A percentile compares a stretch with the other conserved stretches of the same genome.
These are phyloP conservation scores for Gypsophila paniculata DNA, from an alignment of 179 eudicot genomes.

Conservation along the genomic window DNA sequence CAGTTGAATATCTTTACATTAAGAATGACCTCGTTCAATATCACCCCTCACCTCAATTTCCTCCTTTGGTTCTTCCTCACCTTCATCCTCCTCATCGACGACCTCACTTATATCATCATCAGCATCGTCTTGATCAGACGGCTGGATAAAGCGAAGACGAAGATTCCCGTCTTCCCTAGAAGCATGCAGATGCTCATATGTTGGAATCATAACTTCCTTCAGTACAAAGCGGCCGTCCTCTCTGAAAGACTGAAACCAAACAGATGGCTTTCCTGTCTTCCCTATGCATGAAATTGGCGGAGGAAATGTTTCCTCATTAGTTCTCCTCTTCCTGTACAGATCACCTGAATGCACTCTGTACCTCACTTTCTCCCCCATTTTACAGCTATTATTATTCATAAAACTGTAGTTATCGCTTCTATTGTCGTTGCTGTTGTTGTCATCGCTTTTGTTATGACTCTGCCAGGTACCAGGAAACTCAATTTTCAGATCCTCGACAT, in stretches of 20 bases:
- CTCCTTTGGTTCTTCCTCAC: background rate
- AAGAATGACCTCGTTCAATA: slow-evolving; percentile 20
- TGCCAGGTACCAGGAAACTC: slow-evolving; percentile 20
- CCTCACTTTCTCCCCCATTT: slow-evolving; percentile 14
- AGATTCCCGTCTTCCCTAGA: slow-evolving; percentile 70
- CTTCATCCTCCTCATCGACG: slow-evolving; percentile 5
- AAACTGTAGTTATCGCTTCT: background rate
- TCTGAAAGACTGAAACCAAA: slow-evolving; percentile 59
- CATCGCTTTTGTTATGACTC: slow-evolving; percentile 2
- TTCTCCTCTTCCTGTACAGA: slow-evolving; percentile 27
- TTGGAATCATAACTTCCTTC: slow-evolving; percentile 53
- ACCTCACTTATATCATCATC: slow-evolving; percentile 14
- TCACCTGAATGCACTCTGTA: slow-evolving; percentile 20
- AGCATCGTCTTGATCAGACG: slow-evolving; percentile 37
- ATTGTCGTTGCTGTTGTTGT: background rate
- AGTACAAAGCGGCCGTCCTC: slow-evolving; percentile 68
- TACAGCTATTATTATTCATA: background rate
- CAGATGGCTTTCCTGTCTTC: slow-evolving; percentile 62
- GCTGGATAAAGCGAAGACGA: slow-evolving; percentile 45
- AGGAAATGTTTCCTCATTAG: slow-evolving; percentile 37
- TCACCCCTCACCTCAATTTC: slow-evolving; percentile 6
- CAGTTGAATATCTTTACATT: slow-evolving; percentile 12
- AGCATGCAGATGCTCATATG: slow-evolving; percentile 66
- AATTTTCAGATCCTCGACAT: slow-evolving; percentile 48
- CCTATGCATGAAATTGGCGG: slow-evolving; percentile 88